Conservation (phyloP, 192 early-diverging fungal species). For the Mortierella alpina region DNA sequence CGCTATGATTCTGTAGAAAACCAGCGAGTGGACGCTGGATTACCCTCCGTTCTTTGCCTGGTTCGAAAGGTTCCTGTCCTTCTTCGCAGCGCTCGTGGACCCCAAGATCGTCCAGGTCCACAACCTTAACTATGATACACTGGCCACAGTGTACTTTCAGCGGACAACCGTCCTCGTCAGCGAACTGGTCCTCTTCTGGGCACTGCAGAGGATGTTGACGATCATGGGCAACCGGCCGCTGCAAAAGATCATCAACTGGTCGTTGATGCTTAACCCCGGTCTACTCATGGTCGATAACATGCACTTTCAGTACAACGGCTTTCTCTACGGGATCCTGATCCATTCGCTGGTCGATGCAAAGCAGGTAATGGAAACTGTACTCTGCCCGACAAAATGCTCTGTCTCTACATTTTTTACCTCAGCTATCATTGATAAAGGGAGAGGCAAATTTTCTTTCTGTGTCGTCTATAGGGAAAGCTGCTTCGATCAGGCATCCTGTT, state of each 20-base stretch:
- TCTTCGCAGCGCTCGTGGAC: slow-evolving; percentile 68
- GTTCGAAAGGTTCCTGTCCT: slow-evolving; percentile 86
- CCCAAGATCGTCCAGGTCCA: slow-evolving; percentile 80
- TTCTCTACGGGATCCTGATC: slow-evolving; percentile 88
- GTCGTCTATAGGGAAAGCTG: slow-evolving; percentile 58
- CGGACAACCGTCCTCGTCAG: slow-evolving; percentile 82
- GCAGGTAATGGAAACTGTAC: slow-evolving; percentile 56
- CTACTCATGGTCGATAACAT: slow-evolving; percentile 89
- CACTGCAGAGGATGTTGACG: slow-evolving; percentile 55
- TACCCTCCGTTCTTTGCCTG: slow-evolving; percentile 99
- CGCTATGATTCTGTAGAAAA: slow-evolving; percentile 60
- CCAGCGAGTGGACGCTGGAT: slow-evolving; percentile 93
- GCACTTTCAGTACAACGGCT: slow-evolving; percentile 99
- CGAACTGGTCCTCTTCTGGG: slow-evolving; percentile 83
- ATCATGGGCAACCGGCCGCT: slow-evolving; percentile 49
- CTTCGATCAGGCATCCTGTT: slow-evolving; percentile 81
- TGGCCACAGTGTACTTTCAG: slow-evolving; percentile 85
- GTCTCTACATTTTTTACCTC: not conserved
- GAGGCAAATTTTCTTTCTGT: not conserved
- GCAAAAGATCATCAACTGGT: slow-evolving; percentile 63
- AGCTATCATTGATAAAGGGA: not conserved
- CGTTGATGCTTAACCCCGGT: slow-evolving; percentile 76
- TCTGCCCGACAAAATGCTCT: not conserved
- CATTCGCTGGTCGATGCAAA: slow-evolving; percentile 79
- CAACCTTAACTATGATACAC: slow-evolving; percentile 72